Evolutionary conservation across 2,329 filamentous ascomycete species (phyloP), one percentile per base, ranked within the genome.

Genomic region (Chrysosporium keratinophilum): DNA sequence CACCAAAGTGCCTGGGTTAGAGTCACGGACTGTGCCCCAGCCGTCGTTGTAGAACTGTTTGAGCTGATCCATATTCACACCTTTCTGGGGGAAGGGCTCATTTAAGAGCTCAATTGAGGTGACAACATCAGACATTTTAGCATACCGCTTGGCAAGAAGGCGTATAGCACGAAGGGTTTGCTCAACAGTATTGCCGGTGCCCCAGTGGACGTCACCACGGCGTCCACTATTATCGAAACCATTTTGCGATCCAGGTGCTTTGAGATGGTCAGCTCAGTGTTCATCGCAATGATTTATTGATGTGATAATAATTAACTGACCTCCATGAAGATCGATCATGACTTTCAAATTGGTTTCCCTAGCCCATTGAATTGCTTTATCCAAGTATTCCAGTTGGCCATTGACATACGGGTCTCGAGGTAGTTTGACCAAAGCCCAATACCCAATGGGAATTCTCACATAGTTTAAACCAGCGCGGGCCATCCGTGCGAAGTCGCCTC

Each of bases 271-370:
- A 20, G 52, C 56, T 14, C 52, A 48, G 12, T 43, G 1, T 11
- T n/a, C n/a, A n/a, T n/a, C n/a, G n/a, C n/a, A n/a, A n/a, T n/a
- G n/a, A n/a, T n/a, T n/a, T n/a, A n/a, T n/a, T n/a, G n/a, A n/a
- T n/a, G n/a, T n/a, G n/a, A n/a, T n/a, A n/a, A n/a, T n/a, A n/a
- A n/a, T n/a, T n/a, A n/a, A 69, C 75, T 65, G 65, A 80, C 78
- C 79, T 59, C 82, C 83, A 62, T 87, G 83, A 19, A 86, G 68
- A 64, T 87, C 83, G 60, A 87, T 75, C 68, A 84, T 76, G 41
- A 85, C 79, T 62, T 83, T 83, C 47, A 86, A 64, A 3, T 78
- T 78, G 43, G 77, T 72, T 43, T 64, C 68, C 55, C 75, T 67
- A 10, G 83, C 83, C 78, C 83, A 82, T 56, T 69, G 66, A 53